Evolutionary conservation across 1,139 yeast species (phyloP).

Genomic region (Kurtzmaniella quercitrusa): DNA sequence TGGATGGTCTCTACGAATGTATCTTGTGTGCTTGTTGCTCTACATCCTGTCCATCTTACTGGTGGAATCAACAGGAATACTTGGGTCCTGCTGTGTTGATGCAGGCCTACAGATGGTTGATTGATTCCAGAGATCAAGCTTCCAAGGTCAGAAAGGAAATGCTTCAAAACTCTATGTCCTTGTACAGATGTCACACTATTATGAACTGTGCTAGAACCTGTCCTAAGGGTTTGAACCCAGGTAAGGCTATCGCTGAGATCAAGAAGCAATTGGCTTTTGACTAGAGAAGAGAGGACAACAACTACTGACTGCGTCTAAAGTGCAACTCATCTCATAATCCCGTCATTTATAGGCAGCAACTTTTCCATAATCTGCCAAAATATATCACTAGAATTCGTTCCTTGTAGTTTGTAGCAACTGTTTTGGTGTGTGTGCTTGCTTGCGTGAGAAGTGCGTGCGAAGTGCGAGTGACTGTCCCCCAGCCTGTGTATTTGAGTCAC

Average conservation of each 20-base stretch:
- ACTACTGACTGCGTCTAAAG: neutral
- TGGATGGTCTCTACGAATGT: conserved; percentile 97
- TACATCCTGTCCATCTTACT: conserved; percentile 97
- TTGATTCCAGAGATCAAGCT: conserved; percentile 96
- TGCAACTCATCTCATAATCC: neutral
- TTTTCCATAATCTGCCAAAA: neutral
- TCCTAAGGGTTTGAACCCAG: conserved; percentile 99
- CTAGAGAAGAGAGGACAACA: conserved; percentile 19
- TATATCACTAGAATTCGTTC: neutral
- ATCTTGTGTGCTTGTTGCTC: conserved; percentile 98
- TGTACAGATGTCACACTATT: conserved; percentile 98
- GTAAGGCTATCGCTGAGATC: conserved; percentile 94
- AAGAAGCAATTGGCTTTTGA: conserved; percentile 89
- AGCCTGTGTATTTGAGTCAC: too few species aligned
- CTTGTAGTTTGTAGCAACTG: neutral
- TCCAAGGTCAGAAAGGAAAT: conserved; percentile 74
- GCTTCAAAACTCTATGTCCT: conserved; percentile 95
- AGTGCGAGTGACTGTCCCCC: too few species aligned
- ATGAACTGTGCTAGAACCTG: conserved; percentile 98
- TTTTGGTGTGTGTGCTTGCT: neutral
- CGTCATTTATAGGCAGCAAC: conserved; percentile 2
- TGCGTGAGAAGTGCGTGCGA: neutral
- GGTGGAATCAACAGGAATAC: conserved; percentile 99
- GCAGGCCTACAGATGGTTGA: conserved; percentile 99
- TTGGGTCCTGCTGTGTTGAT: conserved; percentile 97